Conservation (phyloP, 192 early-diverging fungal genomes). For the Podochytrium sp. region DNA sequence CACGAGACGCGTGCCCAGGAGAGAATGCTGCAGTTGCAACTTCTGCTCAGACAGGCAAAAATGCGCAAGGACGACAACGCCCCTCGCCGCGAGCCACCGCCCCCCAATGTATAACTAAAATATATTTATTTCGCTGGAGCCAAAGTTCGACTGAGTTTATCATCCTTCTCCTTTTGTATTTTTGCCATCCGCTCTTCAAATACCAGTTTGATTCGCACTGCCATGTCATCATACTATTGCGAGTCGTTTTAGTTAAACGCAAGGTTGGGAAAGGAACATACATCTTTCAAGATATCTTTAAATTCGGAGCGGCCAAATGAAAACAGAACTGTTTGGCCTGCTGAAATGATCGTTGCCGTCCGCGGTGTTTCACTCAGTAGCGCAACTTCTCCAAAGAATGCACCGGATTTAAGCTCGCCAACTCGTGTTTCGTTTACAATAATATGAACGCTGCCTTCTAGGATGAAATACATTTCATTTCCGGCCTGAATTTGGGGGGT, state of each 20-base stretch:
- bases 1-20: no score
- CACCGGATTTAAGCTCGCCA: conserved; percentile 39
- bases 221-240: conserved; percentile 44
- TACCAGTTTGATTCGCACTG: conserved; percentile 37
- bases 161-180: conserved; percentile 46
- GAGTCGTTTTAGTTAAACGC: not conserved
- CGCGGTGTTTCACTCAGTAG: conserved; percentile 48
- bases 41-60: no score
- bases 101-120: no score
- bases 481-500: no score
- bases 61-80: no score
- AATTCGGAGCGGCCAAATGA: conserved; percentile 42
- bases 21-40: no score
- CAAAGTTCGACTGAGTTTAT: no score
- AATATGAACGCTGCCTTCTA: conserved; percentile 46
- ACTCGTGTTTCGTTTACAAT: conserved; percentile 42
- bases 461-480: conserved; percentile 60
- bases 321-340: conserved; percentile 35
- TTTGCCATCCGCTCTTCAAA: conserved; percentile 53
- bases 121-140: no score
- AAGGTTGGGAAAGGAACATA: not conserved
- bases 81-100: no score
- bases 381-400: conserved; percentile 54
- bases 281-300: conserved; percentile 36
- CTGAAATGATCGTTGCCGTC: conserved; percentile 48